Conservation (phyloP, 202 grass and related monocot genomes). For the Digitaria exilis region DNA sequence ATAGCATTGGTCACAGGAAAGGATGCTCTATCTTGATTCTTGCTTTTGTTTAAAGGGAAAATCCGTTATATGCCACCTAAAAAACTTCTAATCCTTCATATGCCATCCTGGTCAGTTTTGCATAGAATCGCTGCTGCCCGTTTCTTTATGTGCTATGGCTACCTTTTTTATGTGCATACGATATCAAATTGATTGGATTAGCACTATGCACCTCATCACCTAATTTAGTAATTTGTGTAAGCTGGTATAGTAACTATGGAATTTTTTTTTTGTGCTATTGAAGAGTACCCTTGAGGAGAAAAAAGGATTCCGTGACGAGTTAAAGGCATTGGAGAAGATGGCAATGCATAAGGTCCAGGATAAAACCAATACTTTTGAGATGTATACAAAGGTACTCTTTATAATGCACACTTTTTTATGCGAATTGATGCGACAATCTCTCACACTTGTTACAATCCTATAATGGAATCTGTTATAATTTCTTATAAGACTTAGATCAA, state of each 20-base stretch:
- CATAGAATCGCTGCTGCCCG: neutral
- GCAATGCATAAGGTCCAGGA: slow-evolving; percentile 64
- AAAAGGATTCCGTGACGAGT: slow-evolving; percentile 53
- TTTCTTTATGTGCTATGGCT: neutral
- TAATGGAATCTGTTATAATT: slow-evolving; percentile 1
- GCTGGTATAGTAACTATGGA: slow-evolving; percentile 12
- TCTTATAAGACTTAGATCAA: too few species aligned
- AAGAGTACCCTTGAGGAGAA: slow-evolving; percentile 84
- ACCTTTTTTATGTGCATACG: neutral
- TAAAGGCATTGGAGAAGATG: slow-evolving; percentile 69
- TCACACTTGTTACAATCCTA: neutral
- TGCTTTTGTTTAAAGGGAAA: neutral
- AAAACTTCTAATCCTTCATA: too few species aligned
- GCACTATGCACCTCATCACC: neutral
- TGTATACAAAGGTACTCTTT: slow-evolving; percentile 67
- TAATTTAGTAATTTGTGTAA: neutral
- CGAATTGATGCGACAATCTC: neutral
- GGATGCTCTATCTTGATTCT: neutral
- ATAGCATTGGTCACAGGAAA: neutral
- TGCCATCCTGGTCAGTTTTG: too few species aligned
- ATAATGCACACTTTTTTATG: slow-evolving; percentile 6
- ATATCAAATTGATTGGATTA: neutral
- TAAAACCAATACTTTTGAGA: slow-evolving; percentile 64
- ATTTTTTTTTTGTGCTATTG: slow-evolving; percentile 34
- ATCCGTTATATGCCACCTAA: too few species aligned